Evolutionary conservation across 139 green algal species (phyloP).

Genomic region (Microglena sp.): DNA sequence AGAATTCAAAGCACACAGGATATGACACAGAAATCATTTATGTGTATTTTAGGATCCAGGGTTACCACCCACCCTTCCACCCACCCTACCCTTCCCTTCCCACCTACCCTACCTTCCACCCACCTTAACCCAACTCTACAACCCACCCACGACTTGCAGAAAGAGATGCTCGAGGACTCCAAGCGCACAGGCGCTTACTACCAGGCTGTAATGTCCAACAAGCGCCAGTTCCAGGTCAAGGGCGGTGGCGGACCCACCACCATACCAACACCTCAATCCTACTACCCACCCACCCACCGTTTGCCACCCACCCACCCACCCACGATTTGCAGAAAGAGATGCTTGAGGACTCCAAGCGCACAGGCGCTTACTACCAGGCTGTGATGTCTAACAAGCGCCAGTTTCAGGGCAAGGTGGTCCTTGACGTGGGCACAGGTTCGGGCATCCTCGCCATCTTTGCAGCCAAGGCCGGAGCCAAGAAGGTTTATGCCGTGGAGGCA

Average conservation of each 20-base stretch:
- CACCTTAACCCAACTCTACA: too few relatives aligned
- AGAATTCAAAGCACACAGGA: too few relatives aligned
- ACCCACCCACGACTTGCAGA: too few relatives aligned
- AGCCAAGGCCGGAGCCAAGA: slow-evolving; percentile 64
- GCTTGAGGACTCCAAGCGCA: slow-evolving; percentile 94
- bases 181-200: slow-evolving; percentile 93
- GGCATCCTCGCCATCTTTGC: slow-evolving; percentile 96
- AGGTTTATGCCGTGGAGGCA: slow-evolving; percentile 82
- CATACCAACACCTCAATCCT: too few relatives aligned
- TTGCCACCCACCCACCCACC: too few relatives aligned
- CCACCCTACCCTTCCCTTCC: too few relatives aligned
- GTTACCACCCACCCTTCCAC: too few relatives aligned
- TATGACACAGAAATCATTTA: too few relatives aligned
- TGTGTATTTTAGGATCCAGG: too few relatives aligned
- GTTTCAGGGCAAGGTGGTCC: slow-evolving; percentile 62
- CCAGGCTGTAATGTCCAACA: slow-evolving; percentile 45
- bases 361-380: slow-evolving; percentile 82
- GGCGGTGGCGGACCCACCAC: too few relatives aligned
- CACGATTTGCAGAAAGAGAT: slow-evolving; percentile 88
- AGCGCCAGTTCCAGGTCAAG: slow-evolving; percentile 34
- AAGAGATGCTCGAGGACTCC: slow-evolving; percentile 97
- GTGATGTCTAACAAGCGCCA: slow-evolving; percentile 38
- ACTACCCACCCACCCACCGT: too few relatives aligned
- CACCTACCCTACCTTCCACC: too few relatives aligned
- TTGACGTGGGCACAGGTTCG: slow-evolving; percentile 88